Evolutionary conservation across 1,139 yeast genomes (phyloP).

Genomic region (Saccharomyces hybrid): DNA sequence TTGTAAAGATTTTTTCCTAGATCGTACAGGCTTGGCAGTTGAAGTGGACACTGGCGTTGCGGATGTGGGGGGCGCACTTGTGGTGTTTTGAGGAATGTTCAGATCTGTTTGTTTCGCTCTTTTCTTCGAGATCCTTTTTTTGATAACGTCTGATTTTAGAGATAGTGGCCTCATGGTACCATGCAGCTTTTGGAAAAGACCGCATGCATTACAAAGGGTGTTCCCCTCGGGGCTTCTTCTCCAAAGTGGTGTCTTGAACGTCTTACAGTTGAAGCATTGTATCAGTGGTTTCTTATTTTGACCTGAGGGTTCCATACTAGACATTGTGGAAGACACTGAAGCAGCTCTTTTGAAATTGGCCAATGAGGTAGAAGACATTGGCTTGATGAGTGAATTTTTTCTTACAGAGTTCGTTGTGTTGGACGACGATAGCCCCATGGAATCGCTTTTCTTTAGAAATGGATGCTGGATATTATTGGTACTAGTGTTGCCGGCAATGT

Average conservation of each 20-base stretch:
- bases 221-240: constrained; percentile 90
- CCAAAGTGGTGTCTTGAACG: constrained; percentile 94
- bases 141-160: constrained; percentile 87
- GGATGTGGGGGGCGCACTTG: constrained; percentile 10
- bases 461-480: constrained; percentile 4
- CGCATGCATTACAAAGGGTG: constrained; percentile 95
- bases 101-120: constrained; percentile 16
- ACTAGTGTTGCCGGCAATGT: background rate
- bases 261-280: constrained; percentile 81
- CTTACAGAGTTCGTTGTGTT: constrained; percentile 25
- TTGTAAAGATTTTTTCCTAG: background rate
- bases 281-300: constrained; percentile 24
- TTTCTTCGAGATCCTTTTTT: constrained; percentile 53
- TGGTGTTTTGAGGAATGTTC: background rate
- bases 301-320: constrained; percentile 2
- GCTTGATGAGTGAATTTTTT: constrained; percentile 25
- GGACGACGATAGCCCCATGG: constrained; percentile 13
- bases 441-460: constrained; percentile 5
- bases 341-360: constrained; percentile 23
- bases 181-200: constrained; percentile 82
- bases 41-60: constrained; percentile 11
- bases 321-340: constrained; percentile 10
- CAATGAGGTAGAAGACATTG: constrained; percentile 26
- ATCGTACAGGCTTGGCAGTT: constrained; percentile 3
- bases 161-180: constrained; percentile 93